Base-by-base conservation (phyloP, 139 green algal genomes). In the Chlorella sorokiniana region DNA sequence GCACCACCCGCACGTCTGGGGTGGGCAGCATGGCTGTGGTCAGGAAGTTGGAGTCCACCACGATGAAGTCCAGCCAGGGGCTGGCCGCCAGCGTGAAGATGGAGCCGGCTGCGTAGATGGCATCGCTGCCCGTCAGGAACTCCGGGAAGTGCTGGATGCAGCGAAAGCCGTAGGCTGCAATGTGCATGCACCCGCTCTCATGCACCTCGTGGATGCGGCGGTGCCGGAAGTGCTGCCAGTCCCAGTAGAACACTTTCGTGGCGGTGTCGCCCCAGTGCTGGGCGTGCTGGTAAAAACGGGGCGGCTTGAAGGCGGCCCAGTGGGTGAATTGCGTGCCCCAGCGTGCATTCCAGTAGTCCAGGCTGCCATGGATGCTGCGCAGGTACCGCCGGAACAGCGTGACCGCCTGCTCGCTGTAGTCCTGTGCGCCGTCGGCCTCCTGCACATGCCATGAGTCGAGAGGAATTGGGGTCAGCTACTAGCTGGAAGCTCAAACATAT, bases 181-280 rank as follows among this genome's bases (percentile, higher is more conserved):
- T 65, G 56, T 65, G 56, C 56, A 65, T 65, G 56, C 56, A 65
- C 56, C 56, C 56, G 23, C 23, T 29, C n/a, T 65, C 56, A 65
- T 65, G 56, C 18, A 65, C 56, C 23, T 65, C 56, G n/a, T 65
- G 56, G 16, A 65, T 65, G 56, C 56, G 56, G 18, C 56, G 22
- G 23, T 65, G 56, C 18, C 56, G 56, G 56, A 65, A 65, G 6
- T 65, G 56, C 56, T 65, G 56, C 18, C 16, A 65, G 23, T 65
- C 56, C 56, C 56, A 65, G 56, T 65, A 65, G 23, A 65, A 65
- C 56, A 65, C 6, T 6, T 65, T 65, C 18, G 56, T 33, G 18
- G 23, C 23, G 18, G 56, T 65, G 56, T 65, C 56, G 56, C n/a
- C 23, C 56, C 56, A 65, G 56, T 65, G 56, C 18, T 33, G 18